Conservation (phyloP, 495 filamentous ascomycete species). For the Opeltia flavorubescens region DNA sequence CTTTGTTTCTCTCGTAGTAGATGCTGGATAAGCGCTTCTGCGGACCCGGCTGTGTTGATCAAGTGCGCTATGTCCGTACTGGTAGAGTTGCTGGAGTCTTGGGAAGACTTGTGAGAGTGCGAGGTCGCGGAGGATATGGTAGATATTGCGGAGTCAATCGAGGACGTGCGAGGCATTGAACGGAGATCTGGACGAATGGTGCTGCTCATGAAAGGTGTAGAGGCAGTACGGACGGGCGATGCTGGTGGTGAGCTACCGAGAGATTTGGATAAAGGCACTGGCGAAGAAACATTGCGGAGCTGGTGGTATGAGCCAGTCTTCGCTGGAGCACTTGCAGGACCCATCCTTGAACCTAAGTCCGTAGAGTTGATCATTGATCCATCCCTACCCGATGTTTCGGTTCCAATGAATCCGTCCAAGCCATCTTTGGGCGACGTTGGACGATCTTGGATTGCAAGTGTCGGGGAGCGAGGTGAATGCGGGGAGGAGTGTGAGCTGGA, state of each 20-base stretch:
- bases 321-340: constrained; percentile 4
- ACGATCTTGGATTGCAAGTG: constrained; percentile 1
- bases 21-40: constrained; percentile 79
- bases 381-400: neutral
- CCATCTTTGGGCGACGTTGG: constrained; percentile 13
- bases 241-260: constrained; percentile 14
- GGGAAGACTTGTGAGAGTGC: constrained; percentile 48
- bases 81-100: constrained; percentile 36
- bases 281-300: constrained; percentile 14
- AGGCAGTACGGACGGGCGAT: constrained; percentile 12
- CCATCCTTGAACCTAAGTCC: constrained; percentile 1
- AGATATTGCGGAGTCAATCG: constrained; percentile 90
- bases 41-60: constrained; percentile 70
- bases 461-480: constrained; percentile 10
- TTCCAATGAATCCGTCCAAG: constrained; percentile 4
- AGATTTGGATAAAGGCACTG: constrained; percentile 6
- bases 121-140: constrained; percentile 56
- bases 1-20: constrained; percentile 84
- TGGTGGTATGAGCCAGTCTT: constrained; percentile 14
- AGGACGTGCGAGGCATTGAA: constrained; percentile 62
- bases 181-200: constrained; percentile 23
- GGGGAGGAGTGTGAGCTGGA: neutral
- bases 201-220: constrained; percentile 3
- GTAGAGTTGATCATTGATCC: neutral
- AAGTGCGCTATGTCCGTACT: constrained; percentile 55